Conservation (phyloP, 805 yeast species). For the Komagataella mondaviorum region DNA sequence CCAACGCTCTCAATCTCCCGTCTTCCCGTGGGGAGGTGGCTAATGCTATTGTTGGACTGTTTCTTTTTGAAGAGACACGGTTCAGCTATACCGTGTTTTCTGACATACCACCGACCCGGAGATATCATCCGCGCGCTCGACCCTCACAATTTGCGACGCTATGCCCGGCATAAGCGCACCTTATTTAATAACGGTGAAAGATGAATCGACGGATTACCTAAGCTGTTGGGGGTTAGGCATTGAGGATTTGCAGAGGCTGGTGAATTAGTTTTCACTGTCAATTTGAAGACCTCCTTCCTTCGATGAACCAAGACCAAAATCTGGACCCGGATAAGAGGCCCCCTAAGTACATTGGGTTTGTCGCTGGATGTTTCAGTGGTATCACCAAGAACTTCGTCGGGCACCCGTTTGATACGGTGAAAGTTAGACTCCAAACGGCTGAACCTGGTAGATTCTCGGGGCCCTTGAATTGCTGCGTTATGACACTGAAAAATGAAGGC, state of each 20-base stretch:
- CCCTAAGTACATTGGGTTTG: slow-evolving; percentile 56
- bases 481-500: slow-evolving; percentile 68
- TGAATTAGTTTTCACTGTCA: neutral
- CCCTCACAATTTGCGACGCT: no score
- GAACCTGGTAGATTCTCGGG: slow-evolving; percentile 63
- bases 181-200: no score
- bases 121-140: no score
- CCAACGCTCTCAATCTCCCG: neutral
- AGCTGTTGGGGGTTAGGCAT: neutral
- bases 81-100: neutral
- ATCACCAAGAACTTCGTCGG: slow-evolving; percentile 82
- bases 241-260: neutral
- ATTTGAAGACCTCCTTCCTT: neutral
- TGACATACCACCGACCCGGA: neutral
- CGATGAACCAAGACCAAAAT: neutral
- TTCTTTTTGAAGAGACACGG: neutral
- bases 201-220: neutral
- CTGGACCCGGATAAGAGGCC: slow-evolving; percentile 18
- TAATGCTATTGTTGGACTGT: neutral
- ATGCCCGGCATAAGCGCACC: no score
- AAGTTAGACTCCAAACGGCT: slow-evolving; percentile 72
- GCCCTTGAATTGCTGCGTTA: slow-evolving; percentile 66
- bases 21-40: neutral
- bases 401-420: slow-evolving; percentile 86
- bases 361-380: slow-evolving; percentile 85